Evolutionary conservation across 768 basidiomycete species (phyloP).

Genomic region (Pleurotus pulmonarius): DNA sequence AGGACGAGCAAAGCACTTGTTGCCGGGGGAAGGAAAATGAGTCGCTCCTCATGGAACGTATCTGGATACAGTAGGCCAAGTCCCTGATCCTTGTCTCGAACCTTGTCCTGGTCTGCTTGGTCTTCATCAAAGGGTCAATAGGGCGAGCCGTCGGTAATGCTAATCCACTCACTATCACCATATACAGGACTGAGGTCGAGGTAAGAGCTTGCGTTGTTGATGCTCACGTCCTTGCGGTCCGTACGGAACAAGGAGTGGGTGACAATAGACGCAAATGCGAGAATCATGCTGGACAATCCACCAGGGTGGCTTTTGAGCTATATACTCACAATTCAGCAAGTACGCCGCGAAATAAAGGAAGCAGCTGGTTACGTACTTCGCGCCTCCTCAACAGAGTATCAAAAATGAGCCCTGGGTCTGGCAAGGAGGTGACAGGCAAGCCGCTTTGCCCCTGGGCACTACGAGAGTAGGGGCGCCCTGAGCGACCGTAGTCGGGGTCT

Average conservation of each 20-base stretch:
- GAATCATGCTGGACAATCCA: conserved; percentile 59
- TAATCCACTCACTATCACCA: conserved; percentile 35
- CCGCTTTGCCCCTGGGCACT: conserved; percentile 42
- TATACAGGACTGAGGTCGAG: conserved; percentile 57
- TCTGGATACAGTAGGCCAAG: conserved; percentile 52
- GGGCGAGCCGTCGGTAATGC: neutral
- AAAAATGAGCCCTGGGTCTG: conserved; percentile 58
- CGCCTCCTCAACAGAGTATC: conserved; percentile 50
- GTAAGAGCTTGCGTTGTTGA: conserved; percentile 54
- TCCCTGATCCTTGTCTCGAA: conserved; percentile 44
- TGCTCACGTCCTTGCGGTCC: conserved; percentile 31
- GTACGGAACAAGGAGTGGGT: conserved; percentile 60
- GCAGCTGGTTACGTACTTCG: conserved; percentile 22
- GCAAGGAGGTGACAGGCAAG: conserved; percentile 38
- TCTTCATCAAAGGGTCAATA: conserved; percentile 17
- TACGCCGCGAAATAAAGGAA: no score
- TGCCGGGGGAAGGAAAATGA: conserved; percentile 51
- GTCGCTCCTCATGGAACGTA: conserved; percentile 47
- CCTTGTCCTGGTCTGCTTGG: conserved; percentile 31
- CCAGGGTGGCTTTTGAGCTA: conserved; percentile 32
- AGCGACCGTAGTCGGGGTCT: conserved; percentile 43
- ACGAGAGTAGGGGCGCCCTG: conserved; percentile 49
- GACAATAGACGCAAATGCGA: conserved; percentile 63
- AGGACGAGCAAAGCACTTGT: conserved; percentile 50
- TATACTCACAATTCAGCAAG: no score